Conservation (phyloP, 192 early-diverging fungal genomes). For the Gryganskiella cystojenkinii region DNA sequence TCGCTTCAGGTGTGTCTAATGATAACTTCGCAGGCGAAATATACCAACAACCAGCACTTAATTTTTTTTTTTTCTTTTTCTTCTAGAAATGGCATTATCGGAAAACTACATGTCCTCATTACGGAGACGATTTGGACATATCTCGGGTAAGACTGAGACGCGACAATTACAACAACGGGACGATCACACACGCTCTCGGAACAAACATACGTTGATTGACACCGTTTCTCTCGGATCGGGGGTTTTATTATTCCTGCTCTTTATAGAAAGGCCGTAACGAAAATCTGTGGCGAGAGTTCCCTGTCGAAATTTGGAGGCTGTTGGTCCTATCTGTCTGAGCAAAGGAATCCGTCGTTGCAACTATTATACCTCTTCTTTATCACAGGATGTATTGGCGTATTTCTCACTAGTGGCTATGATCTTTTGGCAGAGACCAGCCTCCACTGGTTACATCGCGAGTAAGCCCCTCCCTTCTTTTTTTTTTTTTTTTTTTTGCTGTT, state of each 20-base stretch:
- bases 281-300: conserved; percentile 21
- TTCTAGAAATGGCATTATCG: conserved; percentile 31
- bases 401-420: conserved; percentile 36
- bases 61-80: neutral
- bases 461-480: neutral
- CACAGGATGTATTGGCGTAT: conserved; percentile 36
- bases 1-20: conserved; percentile 28
- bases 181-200: too few relatives aligned
- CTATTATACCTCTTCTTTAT: conserved; percentile 47
- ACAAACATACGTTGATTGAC: too few relatives aligned
- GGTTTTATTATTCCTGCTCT: neutral
- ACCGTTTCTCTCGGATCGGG: too few relatives aligned
- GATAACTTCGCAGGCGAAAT: neutral
- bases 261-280: conserved; percentile 28
- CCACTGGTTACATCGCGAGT: conserved; percentile 28
- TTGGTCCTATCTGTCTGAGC: conserved; percentile 36
- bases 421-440: conserved; percentile 28
- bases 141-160: conserved; percentile 22
- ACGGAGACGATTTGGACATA: conserved; percentile 44
- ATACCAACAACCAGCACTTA: neutral
- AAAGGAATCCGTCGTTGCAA: conserved; percentile 41
- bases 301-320: conserved; percentile 32
- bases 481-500: neutral
- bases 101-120: conserved; percentile 45
- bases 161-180: too few relatives aligned